Evolutionary conservation across 805 yeast genomes (phyloP), one percentile per base, ranked within the genome.

Genomic region (Candida xiaguanensis): DNA sequence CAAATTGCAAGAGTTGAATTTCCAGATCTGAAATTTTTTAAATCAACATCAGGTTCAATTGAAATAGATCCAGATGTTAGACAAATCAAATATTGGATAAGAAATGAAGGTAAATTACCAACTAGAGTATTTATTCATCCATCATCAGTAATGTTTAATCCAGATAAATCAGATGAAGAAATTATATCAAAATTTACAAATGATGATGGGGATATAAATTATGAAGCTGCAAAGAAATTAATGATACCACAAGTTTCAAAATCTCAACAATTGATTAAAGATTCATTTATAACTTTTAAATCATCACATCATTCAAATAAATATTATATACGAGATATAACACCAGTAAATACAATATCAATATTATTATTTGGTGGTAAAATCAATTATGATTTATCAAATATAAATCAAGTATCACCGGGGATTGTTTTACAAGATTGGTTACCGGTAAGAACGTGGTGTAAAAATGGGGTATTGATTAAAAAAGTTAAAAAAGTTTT

Each of bases 361-460:
- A 72, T 86, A 2, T 57, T 89, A n/a, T 61, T 91, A 23, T 87
- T 91, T 59, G 95, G 96, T 8, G 93, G 95, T 5, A 74, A 75
- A 1, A 72, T 85, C 14, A 59, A 68, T 28, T 83, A 80, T 54
- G 86, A 84, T 49, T 48, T 80, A 35, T 55, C 67, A 8, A 65
- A 74, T 1, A 53, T 58, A 5, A 74, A 75, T 1, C 71, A 65
- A 29, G 72, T 80, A 4, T 75, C 89, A 0, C 95, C 96, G 0
- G 97, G 97, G 16, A 76, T 93, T 25, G 79, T 88, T 7, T 64
- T 91, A 40, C 96, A 87, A 49, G 73, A 74, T n/a, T 90, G 98
- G 97, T 61, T 87, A 24, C 95, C 96, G 0, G 72, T 91, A 9
- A 72, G 86, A 45, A 87, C 96, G 1, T 91, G 97, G 97, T 84